Conservation (phyloP, 768 basidiomycete genomes). For the Hemileccinum rubropunctum region DNA sequence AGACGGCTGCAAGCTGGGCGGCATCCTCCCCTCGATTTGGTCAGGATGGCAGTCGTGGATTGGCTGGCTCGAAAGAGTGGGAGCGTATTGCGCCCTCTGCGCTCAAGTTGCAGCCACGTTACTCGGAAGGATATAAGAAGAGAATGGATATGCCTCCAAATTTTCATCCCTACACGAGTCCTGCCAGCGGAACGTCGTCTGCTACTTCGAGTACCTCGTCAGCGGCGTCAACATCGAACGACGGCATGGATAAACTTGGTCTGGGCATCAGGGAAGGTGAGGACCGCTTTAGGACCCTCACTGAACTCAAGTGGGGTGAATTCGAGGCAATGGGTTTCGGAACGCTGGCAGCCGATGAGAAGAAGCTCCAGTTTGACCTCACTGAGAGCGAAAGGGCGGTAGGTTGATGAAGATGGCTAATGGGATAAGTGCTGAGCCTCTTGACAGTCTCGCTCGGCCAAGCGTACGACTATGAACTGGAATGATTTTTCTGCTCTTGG, state of each 20-base stretch:
- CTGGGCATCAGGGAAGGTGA: constrained; percentile 46
- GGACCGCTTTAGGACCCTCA: constrained; percentile 74
- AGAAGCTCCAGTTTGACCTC: constrained; percentile 88
- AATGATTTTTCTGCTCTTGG: constrained; percentile 83
- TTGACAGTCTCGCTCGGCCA: constrained; percentile 57
- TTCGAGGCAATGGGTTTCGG: constrained; percentile 86
- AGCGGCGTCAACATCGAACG: constrained; percentile 31
- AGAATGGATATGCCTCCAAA: constrained; percentile 64
- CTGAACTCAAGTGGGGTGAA: constrained; percentile 89
- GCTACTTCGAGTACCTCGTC: constrained; percentile 42
- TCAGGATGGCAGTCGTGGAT: constrained; percentile 28
- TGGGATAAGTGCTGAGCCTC: constrained; percentile 7
- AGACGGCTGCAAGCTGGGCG: constrained; percentile 56
- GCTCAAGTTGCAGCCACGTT: constrained; percentile 60
- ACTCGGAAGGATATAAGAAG: constrained; percentile 74
- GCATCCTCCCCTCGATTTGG: constrained; percentile 32
- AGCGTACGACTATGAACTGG: constrained; percentile 87
- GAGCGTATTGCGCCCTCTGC: constrained; percentile 63
- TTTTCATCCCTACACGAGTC: constrained; percentile 50
- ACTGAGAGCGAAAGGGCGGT: constrained; percentile 81
- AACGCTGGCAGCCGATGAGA: constrained; percentile 45
- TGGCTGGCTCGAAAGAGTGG: constrained; percentile 73
- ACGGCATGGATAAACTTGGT: constrained; percentile 31
- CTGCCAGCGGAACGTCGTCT: constrained; percentile 34
- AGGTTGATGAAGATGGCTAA: constrained; percentile 11